Percentiles rank a stretch among this genome's conserved stretches.
These are phyloP conservation scores for Trapa bicornis DNA, from an alignment of 345 rosid genomes.

Conservation along the genomic window DNA sequence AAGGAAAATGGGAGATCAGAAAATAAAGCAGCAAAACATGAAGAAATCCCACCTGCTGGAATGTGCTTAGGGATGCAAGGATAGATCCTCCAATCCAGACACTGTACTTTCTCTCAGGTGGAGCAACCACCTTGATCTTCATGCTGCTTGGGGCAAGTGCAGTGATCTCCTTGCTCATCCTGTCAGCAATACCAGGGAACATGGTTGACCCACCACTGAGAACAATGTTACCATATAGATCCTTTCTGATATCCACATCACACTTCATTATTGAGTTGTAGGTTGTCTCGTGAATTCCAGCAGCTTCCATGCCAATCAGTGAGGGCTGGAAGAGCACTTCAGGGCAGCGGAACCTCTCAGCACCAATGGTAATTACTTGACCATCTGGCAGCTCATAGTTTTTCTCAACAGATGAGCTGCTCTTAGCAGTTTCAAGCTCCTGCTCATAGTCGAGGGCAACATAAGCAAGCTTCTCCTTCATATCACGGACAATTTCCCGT, in stretches of 20 bases:
- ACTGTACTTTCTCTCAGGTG: slow-evolving; percentile 53
- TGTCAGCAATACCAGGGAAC: slow-evolving; percentile 53
- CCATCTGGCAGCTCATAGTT: slow-evolving; percentile 57
- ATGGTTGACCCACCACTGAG: slow-evolving; percentile 53
- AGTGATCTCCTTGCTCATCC: slow-evolving; percentile 55
- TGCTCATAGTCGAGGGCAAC: slow-evolving; percentile 52
- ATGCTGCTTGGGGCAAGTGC: slow-evolving; percentile 65
- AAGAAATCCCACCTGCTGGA: slow-evolving; percentile 36
- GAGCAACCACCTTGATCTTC: slow-evolving; percentile 55
- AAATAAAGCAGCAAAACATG: neutral
- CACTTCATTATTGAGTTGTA: slow-evolving; percentile 59
- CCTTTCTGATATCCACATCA: slow-evolving; percentile 57
- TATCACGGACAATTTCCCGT: slow-evolving; percentile 85
- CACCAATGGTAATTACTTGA: slow-evolving; percentile 50
- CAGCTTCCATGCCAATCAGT: slow-evolving; percentile 54
- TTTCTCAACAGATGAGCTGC: slow-evolving; percentile 53
- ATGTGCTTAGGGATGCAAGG: slow-evolving; percentile 64
- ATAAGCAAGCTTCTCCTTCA: slow-evolving; percentile 67
- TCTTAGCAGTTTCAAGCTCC: slow-evolving; percentile 50
- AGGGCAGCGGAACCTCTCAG: slow-evolving; percentile 62
- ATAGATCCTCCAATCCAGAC: slow-evolving; percentile 72
- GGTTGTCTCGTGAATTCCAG: slow-evolving; percentile 55
- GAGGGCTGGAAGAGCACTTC: slow-evolving; percentile 62
- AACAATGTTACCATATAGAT: slow-evolving; percentile 47
- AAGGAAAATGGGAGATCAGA: neutral